Evolutionary conservation across 768 basidiomycete genomes (phyloP), one percentile per base, ranked within the genome.

Genomic region (Amanita rimosa): DNA sequence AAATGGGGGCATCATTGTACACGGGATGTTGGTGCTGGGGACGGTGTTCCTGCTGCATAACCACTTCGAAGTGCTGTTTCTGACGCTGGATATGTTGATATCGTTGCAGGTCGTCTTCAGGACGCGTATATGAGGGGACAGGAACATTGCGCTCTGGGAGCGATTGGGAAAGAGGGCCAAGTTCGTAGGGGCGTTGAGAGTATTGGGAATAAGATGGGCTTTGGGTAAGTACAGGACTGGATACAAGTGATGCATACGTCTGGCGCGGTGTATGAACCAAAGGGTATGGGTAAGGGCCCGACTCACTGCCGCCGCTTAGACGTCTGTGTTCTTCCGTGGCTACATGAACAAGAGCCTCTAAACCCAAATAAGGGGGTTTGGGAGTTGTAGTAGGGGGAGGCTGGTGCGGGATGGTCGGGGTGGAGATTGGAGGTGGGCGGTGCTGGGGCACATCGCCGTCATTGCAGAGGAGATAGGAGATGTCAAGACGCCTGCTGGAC

Each of bases 341-440:
- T 17, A 75, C 83, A 62, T 84, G 80, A 9, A 82, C 83, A 37
- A 86, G 73, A 2, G 79, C 81, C 40, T 85, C 82, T 43, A 85
- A 63, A 19, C 74, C 74, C 3, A 64, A 57, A 58, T 53, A 64
- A 48, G 59, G 58, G 16, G 48, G 58, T 54, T 55, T 58, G 49
- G 57, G 53, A 26, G 39, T n/a, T n/a, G n/a, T 40, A 11, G 40
- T 14, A 24, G 40, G 31, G 22, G 61, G 44, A 57, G 63, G 24
- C 58, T 47, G 52, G 56, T 57, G 14, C 54, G 55, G 3, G 55
- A 52, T 27, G 60, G 51, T 51, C 31, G 50, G 49, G 36, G 31
- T 39, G 50, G 51, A 49, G 34, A 36, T n/a, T 6, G 50, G 50
- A 4, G 29, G 44, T 8, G 42, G 44, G 7, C 44, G 44, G 11